phyloP scores from a whole-genome alignment of 108 stramenopile species.

The Asterionellopsis glacialis region DNA sequence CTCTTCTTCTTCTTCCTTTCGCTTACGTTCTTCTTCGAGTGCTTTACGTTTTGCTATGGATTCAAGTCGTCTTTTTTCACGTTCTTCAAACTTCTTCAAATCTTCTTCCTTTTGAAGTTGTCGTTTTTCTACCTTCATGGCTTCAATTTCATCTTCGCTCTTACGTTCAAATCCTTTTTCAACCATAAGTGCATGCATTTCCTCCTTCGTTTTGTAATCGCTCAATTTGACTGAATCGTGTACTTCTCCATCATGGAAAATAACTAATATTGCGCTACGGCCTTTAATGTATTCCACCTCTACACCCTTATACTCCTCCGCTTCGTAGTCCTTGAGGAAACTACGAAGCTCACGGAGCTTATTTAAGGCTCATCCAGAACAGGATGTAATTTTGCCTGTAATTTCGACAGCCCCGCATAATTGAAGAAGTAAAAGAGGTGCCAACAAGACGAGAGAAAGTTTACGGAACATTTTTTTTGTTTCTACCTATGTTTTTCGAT shows the following conservation, averaged over 20 bases:
- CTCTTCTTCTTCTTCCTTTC: neutral
- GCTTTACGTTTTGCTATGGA: neutral
- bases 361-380: slow-evolving; percentile 58
- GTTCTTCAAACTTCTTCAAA: neutral
- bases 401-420: neutral
- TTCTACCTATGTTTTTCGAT: too few species aligned
- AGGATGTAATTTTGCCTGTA: slow-evolving; percentile 43
- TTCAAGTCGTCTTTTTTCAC: neutral
- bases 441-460: too few species aligned
- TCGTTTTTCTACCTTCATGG: neutral
- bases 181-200: slow-evolving; percentile 54
- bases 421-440: too few species aligned
- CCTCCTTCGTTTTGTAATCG: slow-evolving; percentile 50
- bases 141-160: slow-evolving; percentile 1
- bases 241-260: slow-evolving; percentile 34
- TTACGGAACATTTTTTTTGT: too few species aligned
- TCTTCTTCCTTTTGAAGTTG: neutral
- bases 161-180: slow-evolving; percentile 51
- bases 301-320: slow-evolving; percentile 45
- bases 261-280: slow-evolving; percentile 36
- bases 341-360: slow-evolving; percentile 42
- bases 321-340: slow-evolving; percentile 48
- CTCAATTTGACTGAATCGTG: slow-evolving; percentile 42
- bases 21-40: neutral
- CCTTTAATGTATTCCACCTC: slow-evolving; percentile 46